Conservation (phyloP, 108 stramenopile genomes). For the Aurantiochytrium sp. region DNA sequence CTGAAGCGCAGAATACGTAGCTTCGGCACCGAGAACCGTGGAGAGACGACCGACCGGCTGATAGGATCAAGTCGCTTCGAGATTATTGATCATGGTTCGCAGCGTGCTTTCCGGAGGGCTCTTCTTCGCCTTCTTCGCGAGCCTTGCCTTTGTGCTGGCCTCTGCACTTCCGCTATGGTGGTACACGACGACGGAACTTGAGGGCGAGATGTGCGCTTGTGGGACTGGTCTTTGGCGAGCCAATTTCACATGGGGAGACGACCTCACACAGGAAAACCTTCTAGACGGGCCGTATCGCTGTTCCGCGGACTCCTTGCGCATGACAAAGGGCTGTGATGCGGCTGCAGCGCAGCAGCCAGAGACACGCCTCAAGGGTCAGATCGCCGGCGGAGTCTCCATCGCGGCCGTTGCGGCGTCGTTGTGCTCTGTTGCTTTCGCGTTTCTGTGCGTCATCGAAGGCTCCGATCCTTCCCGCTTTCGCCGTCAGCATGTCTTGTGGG, state of each 20-base stretch:
- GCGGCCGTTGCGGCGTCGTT: neutral
- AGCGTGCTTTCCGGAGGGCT: neutral
- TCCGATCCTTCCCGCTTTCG: neutral
- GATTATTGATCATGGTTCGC: neutral
- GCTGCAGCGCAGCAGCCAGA: neutral
- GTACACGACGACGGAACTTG: slow-evolving; percentile 8
- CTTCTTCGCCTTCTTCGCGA: neutral
- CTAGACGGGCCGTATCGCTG: neutral
- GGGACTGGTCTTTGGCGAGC: neutral
- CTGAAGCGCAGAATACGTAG: too few relatives aligned
- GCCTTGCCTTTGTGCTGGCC: neutral
- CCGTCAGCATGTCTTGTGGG: neutral
- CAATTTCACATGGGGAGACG: slow-evolving; percentile 16
- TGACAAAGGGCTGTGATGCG: neutral
- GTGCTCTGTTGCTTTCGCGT: neutral
- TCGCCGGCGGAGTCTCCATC: neutral
- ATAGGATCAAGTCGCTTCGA: too few relatives aligned
- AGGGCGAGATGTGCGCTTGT: neutral
- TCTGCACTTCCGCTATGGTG: slow-evolving; percentile 12
- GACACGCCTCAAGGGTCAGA: neutral
- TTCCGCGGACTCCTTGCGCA: neutral
- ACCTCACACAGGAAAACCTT: neutral
- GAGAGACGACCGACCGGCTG: too few relatives aligned
- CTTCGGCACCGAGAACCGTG: too few relatives aligned
- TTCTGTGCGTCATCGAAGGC: neutral